Evolutionary conservation across 2,329 filamentous ascomycete genomes (phyloP).

Genomic region (Apiospora malaysiana): DNA sequence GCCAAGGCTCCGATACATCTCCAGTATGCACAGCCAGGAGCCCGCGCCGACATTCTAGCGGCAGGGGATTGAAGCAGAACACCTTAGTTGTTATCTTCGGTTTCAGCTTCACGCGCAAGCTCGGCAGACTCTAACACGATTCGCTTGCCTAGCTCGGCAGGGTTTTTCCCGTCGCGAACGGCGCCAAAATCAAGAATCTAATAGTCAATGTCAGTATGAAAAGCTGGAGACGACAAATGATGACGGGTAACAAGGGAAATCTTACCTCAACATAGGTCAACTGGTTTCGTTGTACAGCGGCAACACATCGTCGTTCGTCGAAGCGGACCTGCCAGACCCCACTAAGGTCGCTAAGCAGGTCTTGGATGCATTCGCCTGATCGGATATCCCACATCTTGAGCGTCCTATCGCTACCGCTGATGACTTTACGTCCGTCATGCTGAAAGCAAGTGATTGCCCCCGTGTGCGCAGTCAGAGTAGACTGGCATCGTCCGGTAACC

Average conservation of each 20-base stretch:
- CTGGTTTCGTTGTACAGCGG: constrained; percentile 90
- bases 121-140: constrained; percentile 69
- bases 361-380: constrained; percentile 89
- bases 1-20: neutral
- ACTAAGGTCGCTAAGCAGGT: constrained; percentile 89
- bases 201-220: constrained; percentile 32
- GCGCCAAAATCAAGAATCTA: constrained; percentile 98
- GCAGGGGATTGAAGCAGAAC: neutral
- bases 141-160: constrained; percentile 77
- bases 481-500: constrained; percentile 87
- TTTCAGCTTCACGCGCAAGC: constrained; percentile 46
- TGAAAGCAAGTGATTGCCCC: constrained; percentile 99
- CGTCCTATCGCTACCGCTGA: constrained; percentile 92
- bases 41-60: neutral
- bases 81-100: constrained; percentile 5
- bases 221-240: neutral
- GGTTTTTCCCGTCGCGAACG: constrained; percentile 82
- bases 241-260: constrained; percentile 24
- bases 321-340: constrained; percentile 99
- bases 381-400: constrained; percentile 99
- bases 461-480: constrained; percentile 89
- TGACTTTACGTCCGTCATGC: constrained; percentile 95
- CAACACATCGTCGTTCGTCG: constrained; percentile 92
- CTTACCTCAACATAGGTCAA: constrained; percentile 95
- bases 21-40: neutral